Percentiles rank a stretch among this genome's conserved stretches.
Evolutionary conservation across 495 filamentous ascomycete species (phyloP).

Genomic region (Podospora tetraspora): DNA sequence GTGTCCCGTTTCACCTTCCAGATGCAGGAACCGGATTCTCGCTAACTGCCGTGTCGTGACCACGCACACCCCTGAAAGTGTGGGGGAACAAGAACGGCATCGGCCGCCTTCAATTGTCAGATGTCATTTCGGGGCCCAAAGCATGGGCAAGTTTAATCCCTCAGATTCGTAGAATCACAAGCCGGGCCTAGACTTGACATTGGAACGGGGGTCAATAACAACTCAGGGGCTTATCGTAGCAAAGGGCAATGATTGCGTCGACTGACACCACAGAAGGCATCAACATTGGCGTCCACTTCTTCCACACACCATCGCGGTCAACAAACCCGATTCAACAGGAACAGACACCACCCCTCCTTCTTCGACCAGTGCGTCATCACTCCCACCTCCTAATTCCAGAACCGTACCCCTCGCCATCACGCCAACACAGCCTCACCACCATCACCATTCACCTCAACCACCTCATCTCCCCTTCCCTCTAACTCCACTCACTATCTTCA

Average conservation of each 20-base stretch:
- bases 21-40: neutral
- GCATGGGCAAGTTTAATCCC: neutral
- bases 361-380: neutral
- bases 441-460: neutral
- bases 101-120: neutral
- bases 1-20: neutral
- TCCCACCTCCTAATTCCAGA: neutral
- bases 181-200: neutral
- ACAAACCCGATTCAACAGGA: neutral
- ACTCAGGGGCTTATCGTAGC: neutral
- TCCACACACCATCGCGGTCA: neutral
- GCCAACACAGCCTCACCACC: neutral
- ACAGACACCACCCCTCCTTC: neutral
- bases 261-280: neutral
- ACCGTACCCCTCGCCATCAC: neutral
- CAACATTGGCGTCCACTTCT: neutral
- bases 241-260: neutral
- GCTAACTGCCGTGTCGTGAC: neutral
- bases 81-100: neutral
- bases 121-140: neutral
- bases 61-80: neutral
- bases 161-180: neutral
- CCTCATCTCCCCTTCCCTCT: neutral
- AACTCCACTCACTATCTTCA: neutral
- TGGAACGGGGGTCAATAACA: neutral